Conservation (phyloP, 495 filamentous ascomycete genomes). For the Terfezia claveryi region DNA sequence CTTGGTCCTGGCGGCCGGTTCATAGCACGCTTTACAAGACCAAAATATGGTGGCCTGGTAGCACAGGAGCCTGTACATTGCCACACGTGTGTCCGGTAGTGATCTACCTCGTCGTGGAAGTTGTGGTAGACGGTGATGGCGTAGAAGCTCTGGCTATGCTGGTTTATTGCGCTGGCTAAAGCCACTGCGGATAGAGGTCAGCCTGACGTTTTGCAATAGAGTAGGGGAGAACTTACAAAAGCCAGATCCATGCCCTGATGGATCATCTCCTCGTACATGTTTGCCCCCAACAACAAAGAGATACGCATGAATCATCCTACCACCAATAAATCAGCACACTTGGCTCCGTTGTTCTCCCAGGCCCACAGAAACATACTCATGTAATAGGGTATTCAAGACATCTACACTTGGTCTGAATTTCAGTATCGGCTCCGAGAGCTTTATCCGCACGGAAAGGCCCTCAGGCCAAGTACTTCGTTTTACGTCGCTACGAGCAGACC, state of each 20-base stretch:
- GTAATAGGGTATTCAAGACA: constrained; percentile 1
- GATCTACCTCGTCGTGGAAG: constrained; percentile 2
- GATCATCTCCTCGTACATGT: constrained; percentile 3
- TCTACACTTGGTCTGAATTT: constrained; percentile 2
- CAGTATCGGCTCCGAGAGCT: constrained; percentile 3
- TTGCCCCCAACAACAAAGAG: constrained; percentile 2
- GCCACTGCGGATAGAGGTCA: neutral
- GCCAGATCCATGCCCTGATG: constrained; percentile 1
- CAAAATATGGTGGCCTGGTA: constrained; percentile 1
- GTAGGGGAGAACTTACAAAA: neutral
- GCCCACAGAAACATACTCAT: neutral
- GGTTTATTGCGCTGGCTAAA: constrained; percentile 1
- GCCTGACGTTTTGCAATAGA: neutral
- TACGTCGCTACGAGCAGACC: neutral
- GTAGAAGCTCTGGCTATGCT: neutral
- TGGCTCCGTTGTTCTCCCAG: no score
- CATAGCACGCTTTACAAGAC: constrained; percentile 1
- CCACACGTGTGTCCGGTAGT: constrained; percentile 3
- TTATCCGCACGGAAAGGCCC: neutral
- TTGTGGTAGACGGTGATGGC: neutral
- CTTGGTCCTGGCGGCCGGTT: constrained; percentile 2
- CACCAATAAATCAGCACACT: neutral
- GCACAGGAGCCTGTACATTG: constrained; percentile 3
- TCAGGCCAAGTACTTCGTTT: neutral
- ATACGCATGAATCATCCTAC: constrained; percentile 1